Conservation (phyloP, 2,329 filamentous ascomycete genomes). For the Calonectria naviculata region DNA sequence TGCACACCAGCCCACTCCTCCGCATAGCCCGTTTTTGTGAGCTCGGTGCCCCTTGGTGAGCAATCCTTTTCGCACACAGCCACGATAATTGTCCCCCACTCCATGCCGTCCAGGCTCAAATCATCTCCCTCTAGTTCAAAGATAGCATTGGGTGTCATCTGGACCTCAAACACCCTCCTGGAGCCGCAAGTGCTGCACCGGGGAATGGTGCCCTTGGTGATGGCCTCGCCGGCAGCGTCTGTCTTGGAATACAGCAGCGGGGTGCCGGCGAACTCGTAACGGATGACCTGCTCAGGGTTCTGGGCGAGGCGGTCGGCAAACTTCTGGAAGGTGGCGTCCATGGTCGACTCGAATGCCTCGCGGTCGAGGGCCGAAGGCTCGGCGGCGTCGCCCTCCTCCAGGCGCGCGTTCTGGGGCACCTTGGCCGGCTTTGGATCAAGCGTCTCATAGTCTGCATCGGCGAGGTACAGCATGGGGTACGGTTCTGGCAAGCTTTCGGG, state of each 20-base stretch:
- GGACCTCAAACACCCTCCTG: constrained; percentile 86
- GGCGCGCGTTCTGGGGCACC: constrained; percentile 60
- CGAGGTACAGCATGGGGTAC: constrained; percentile 82
- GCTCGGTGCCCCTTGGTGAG: constrained; percentile 64
- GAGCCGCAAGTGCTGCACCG: constrained; percentile 81
- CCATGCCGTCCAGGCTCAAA: constrained; percentile 85
- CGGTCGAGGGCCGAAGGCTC: constrained; percentile 68
- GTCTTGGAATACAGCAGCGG: constrained; percentile 84
- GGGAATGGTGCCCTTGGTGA: constrained; percentile 71
- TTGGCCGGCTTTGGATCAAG: constrained; percentile 71
- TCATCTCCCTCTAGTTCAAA: constrained; percentile 86
- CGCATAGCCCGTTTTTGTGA: constrained; percentile 78
- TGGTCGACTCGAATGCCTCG: constrained; percentile 77
- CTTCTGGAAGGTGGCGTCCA: constrained; percentile 82
- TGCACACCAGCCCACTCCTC: constrained; percentile 99
- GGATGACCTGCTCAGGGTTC: constrained; percentile 85
- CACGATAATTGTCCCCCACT: constrained; percentile 94
- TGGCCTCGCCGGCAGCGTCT: constrained; percentile 77
- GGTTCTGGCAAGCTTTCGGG: constrained; percentile 75
- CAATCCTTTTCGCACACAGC: constrained; percentile 88
- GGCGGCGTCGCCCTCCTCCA: constrained; percentile 52
- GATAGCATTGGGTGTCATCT: constrained; percentile 92
- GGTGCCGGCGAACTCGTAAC: constrained; percentile 80
- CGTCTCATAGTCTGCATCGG: constrained; percentile 92
- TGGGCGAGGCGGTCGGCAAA: constrained; percentile 83